A percentile compares a stretch with the other conserved stretches of the same genome.
Evolutionary conservation across 768 basidiomycete genomes (phyloP).

Genomic region (Calocybe gangraenosa): DNA sequence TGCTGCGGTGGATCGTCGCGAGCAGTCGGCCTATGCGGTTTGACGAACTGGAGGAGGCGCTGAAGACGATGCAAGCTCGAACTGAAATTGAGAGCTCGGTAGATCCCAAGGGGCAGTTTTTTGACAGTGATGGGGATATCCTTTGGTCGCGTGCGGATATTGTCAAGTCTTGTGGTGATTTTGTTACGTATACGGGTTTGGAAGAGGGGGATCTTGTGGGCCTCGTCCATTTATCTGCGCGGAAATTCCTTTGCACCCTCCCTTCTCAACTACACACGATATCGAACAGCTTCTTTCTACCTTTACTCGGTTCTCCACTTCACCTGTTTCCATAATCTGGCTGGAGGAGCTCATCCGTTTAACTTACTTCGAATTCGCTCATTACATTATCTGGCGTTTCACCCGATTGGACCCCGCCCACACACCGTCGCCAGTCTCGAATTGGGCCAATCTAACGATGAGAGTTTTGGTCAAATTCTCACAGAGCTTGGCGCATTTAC

Average conservation of each 20-base stretch:
- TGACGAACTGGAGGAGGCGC: not conserved
- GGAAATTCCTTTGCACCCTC: not conserved
- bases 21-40: not conserved
- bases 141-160: not conserved
- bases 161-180: not conserved
- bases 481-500: not conserved
- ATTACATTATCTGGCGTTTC: not conserved
- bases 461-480: not conserved
- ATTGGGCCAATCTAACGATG: not conserved
- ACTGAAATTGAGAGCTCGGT: not conserved
- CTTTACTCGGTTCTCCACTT: not conserved
- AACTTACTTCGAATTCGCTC: not conserved
- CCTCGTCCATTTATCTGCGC: not conserved
- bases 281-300: not conserved
- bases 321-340: not conserved
- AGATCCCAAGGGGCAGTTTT: no score
- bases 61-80: not conserved
- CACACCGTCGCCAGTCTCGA: not conserved
- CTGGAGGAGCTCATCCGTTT: no score
- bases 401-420: not conserved
- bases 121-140: no score
- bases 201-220: no score
- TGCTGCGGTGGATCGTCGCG: not conserved
- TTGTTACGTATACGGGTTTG: not conserved
- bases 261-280: not conserved